Evolutionary conservation across 768 basidiomycete species (phyloP), one percentile per base, ranked within the genome.

Genomic region (Pholiota molesta): DNA sequence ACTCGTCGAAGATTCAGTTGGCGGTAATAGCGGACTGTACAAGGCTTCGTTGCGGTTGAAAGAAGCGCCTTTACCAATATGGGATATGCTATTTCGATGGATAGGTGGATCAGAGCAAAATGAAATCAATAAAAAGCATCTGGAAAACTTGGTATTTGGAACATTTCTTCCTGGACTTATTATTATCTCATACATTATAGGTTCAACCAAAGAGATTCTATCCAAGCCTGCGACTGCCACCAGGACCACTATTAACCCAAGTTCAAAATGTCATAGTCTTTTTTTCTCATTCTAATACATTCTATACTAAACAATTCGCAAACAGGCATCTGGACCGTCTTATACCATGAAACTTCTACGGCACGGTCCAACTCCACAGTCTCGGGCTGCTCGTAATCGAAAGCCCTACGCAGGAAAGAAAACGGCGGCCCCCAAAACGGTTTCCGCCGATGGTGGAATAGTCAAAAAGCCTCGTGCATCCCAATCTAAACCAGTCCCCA

Each of bases 81-180:
- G 84, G 83, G 86, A 89, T 59, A 80, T 82, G 0, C 71, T 92
- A 42, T 74, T 76, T 33, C 76, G 81, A 35, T 92, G 90, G 90
- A 77, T 80, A 17, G 90, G 89, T 14, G 78, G 83, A 19, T 77
- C 82, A 61, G 79, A 83, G 28, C 83, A 79, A 52, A 81, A 84
- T 60, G 78, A 79, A 19, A 75, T 81, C 62, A 87, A 85, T 70
- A 73, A 74, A 45, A 72, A 75, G 47, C 74, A 89, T 28, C 61
- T 69, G 19, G 70, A 75, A 29, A 72, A 77, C 37, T 73, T 86
- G 62, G 89, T 90, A 68, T 65, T 78, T 63, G 23, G 7, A 7
- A 40, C 23, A 0, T 40, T 28, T 45, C 58, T 19, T 60, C 26
- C 28, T 23, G 52, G 56, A 11, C 5, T 60, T 60, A 3, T 11